Percentiles rank a stretch among this genome's conserved stretches.
These are phyloP conservation scores for Piper longum DNA, from an alignment of 164 flowering plant genomes.

Conservation along the genomic window DNA sequence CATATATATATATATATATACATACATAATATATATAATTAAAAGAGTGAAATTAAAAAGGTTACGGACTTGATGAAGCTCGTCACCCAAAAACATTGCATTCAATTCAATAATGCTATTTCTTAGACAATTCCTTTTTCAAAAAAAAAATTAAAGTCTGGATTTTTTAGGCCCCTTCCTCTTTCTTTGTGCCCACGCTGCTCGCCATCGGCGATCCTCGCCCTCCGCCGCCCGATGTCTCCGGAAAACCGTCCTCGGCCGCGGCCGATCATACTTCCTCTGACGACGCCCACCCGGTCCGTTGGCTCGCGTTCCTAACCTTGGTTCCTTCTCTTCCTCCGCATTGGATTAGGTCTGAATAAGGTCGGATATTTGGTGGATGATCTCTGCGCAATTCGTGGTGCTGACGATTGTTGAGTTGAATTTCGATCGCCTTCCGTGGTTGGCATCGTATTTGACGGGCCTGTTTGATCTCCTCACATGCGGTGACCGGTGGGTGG, in stretches of 20 bases:
- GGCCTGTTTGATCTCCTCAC: neutral
- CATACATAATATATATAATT: too few relatives aligned
- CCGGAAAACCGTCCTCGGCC: conserved; percentile 6
- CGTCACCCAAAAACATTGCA: too few relatives aligned
- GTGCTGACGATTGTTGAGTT: neutral
- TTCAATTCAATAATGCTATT: too few relatives aligned
- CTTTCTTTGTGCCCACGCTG: neutral
- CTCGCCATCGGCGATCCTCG: neutral
- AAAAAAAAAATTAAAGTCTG: too few relatives aligned
- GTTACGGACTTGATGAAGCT: too few relatives aligned
- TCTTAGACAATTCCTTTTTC: too few relatives aligned
- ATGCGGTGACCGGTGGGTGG: neutral
- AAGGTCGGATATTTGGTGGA: neutral
- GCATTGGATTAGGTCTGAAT: neutral
- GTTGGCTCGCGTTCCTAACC: too few relatives aligned
- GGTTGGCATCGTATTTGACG: neutral
- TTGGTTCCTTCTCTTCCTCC: neutral
- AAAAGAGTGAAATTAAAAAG: too few relatives aligned
- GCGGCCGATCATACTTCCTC: neutral
- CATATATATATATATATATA: too few relatives aligned
- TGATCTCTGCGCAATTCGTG: neutral
- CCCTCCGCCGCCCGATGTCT: conserved; percentile 1
- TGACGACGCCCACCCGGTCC: neutral
- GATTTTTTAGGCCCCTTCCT: neutral
- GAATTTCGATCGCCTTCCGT: neutral